phyloP scores from a whole-genome alignment of 768 basidiomycete species.

The Leucogyrophana mollusca region DNA sequence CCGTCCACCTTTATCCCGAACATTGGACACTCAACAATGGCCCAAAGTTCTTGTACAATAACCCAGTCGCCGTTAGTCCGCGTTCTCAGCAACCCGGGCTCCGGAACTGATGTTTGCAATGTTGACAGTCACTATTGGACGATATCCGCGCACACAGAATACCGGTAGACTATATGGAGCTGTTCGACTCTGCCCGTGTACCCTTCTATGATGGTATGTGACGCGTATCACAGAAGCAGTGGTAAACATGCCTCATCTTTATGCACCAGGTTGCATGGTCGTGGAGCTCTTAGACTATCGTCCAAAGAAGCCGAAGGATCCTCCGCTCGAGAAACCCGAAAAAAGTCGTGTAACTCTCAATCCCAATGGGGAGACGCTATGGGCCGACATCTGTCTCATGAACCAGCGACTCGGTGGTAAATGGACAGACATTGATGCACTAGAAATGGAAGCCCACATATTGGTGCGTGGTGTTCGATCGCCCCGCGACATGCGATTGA shows the following conservation, averaged over 20 bases:
- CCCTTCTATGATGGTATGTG: constrained; percentile 82
- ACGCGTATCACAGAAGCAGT: constrained; percentile 1
- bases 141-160: constrained; percentile 82
- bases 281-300: constrained; percentile 82
- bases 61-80: constrained; percentile 60
- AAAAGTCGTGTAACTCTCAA: constrained; percentile 72
- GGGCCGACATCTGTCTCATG: constrained; percentile 73
- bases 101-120: constrained; percentile 4
- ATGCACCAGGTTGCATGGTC: constrained; percentile 69
- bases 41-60: constrained; percentile 79
- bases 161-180: constrained; percentile 81
- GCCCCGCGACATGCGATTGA: not conserved
- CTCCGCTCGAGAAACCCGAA: constrained; percentile 56
- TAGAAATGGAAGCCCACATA: constrained; percentile 73
- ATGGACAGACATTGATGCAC: constrained; percentile 71
- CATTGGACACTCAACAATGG: constrained; percentile 83
- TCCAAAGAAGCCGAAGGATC: constrained; percentile 54
- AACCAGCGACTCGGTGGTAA: constrained; percentile 55
- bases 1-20: constrained; percentile 74
- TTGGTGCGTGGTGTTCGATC: constrained; percentile 56
- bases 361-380: constrained; percentile 75
- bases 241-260: not conserved
- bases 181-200: constrained; percentile 70
- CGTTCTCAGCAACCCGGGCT: not conserved
- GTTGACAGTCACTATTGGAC: constrained; percentile 67